Conservation (phyloP, 2,329 filamentous ascomycete species). For the Nemania sp. region DNA sequence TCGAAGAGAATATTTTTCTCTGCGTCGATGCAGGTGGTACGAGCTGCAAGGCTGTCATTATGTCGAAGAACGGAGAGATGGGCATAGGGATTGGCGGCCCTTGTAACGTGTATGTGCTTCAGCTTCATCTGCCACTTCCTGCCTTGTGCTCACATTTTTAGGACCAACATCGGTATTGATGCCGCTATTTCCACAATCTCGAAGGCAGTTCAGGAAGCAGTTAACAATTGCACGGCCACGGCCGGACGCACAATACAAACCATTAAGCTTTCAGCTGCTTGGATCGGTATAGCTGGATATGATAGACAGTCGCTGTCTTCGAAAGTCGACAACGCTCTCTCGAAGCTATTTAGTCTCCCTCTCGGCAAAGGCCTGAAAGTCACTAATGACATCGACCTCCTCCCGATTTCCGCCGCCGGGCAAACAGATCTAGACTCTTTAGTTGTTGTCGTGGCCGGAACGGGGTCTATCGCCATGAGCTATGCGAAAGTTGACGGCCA, state of each 20-base stretch:
- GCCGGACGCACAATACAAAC: background rate
- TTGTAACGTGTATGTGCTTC: constrained; percentile 19
- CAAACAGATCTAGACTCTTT: constrained; percentile 5
- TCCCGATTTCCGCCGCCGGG: background rate
- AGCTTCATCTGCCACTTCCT: background rate
- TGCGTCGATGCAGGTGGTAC: constrained; percentile 24
- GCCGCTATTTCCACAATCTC: constrained; percentile 14
- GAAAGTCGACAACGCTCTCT: background rate
- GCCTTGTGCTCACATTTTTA: background rate
- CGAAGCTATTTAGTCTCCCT: constrained; percentile 5
- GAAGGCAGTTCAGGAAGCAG: constrained; percentile 11
- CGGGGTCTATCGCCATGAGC: constrained; percentile 19
- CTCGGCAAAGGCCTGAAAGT: constrained; percentile 4
- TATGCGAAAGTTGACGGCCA: constrained; percentile 11
- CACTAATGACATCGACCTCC: constrained; percentile 18
- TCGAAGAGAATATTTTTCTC: constrained; percentile 7
- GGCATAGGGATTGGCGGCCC: constrained; percentile 12
- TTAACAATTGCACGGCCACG: constrained; percentile 4
- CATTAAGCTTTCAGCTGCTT: constrained; percentile 15
- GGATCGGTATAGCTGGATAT: constrained; percentile 22
- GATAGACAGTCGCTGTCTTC: constrained; percentile 11
- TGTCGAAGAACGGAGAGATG: constrained; percentile 20
- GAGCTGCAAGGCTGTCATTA: constrained; percentile 21
- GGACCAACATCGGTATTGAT: constrained; percentile 9
- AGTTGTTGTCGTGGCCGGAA: constrained; percentile 17